Conservation (phyloP, 176 grass and related monocot genomes). For the Phoenix roebelenii region DNA sequence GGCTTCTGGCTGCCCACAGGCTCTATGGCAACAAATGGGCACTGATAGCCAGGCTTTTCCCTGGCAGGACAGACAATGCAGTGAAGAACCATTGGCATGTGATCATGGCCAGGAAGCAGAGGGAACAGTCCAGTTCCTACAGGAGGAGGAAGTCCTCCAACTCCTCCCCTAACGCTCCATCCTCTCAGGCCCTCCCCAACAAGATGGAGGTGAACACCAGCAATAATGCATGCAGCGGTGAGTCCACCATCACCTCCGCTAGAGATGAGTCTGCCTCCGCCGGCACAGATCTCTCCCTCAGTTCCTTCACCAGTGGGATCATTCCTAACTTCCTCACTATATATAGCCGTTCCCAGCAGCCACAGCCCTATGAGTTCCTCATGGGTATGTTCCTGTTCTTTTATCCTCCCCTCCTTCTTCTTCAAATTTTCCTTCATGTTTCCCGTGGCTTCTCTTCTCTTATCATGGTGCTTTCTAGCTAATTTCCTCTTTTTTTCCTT, state of each 20-base stretch:
- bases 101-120: slow-evolving; percentile 18
- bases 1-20: slow-evolving; percentile 14
- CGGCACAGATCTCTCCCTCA: neutral
- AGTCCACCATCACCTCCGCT: slow-evolving; percentile 2
- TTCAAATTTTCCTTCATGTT: neutral
- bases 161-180: neutral
- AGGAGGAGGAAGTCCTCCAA: neutral
- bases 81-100: slow-evolving; percentile 20
- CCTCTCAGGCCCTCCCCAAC: neutral
- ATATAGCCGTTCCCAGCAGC: neutral
- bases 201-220: neutral
- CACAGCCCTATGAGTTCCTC: neutral
- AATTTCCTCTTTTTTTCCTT: neutral
- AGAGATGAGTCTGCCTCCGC: slow-evolving; percentile 5
- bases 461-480: neutral
- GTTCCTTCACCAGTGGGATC: neutral
- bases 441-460: neutral
- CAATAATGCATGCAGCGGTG: slow-evolving; percentile 12
- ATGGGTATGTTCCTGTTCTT: neutral
- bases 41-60: slow-evolving; percentile 15
- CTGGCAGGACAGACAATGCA: slow-evolving; percentile 12
- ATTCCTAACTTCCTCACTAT: neutral
- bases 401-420: no score
- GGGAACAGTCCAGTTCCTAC: slow-evolving; percentile 3
- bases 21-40: slow-evolving; percentile 14